Base-by-base conservation (phyloP, 805 yeast genomes). In the Suhomyces sp. region DNA sequence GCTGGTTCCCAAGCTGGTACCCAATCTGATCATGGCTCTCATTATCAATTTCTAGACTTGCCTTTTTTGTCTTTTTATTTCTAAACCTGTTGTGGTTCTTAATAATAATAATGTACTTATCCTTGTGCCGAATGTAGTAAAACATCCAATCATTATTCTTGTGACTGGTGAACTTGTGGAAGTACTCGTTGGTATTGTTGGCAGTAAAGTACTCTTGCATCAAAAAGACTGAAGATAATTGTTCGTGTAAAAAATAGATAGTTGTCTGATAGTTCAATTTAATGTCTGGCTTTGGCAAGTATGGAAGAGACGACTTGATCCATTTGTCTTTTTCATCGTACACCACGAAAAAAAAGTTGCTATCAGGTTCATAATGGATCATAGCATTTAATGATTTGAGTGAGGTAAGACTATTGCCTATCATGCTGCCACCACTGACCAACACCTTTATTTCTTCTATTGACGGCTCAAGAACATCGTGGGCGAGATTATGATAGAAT, bases 241-340 rank as follows among this genome's bases (percentile, higher is more conserved):
- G 73, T 53, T 73, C 76, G 55, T 75, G 79, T 17, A 75, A 60
- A 48, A 70, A n/a, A n/a, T n/a, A n/a, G n/a, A n/a, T n/a, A n/a
- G n/a, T n/a, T n/a, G n/a, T n/a, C n/a, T n/a, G n/a, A n/a, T n/a
- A n/a, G n/a, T n/a, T n/a, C n/a, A n/a, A n/a, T n/a, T n/a, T n/a
- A n/a, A n/a, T n/a, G 25, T 15, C 29, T 3, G 35, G n/a, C 19
- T 22, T 46, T 6, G 72, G 72, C 43, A 73, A 57, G 50, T 58
- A 67, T 2, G 79, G 79, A 9, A 75, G 60, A 7, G 79, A 75
- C 5, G 74, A 63, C 47, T 69, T 68, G 44, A 71, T 55, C 41
- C 57, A 56, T 3, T 56, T 52, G 7, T 61, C 64, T 4, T 47
- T 48, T 13, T 50, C 47, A 50, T 72, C 75, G 44, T 63, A 68